Base-by-base conservation (phyloP, 1,139 yeast species). In the Wickerhamomyces sp. region DNA sequence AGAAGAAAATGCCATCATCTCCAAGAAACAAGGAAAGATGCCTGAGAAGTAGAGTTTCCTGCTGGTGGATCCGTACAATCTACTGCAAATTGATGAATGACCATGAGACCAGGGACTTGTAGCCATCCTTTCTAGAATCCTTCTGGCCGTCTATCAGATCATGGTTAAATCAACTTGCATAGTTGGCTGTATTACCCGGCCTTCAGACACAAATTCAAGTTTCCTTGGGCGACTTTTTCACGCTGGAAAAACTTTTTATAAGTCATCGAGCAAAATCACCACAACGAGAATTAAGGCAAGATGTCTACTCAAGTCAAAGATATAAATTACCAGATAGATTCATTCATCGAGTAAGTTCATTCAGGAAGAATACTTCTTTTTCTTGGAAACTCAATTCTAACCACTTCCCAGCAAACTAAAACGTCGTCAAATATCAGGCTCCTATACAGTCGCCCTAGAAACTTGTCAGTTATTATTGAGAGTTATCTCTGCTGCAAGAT, bases 401-500 rank as follows among this genome's bases (percentile, higher is more conserved):
- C 40, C 33, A 35, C 27, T 27, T 34, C 37, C 38, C 37, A 48
- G 56, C 27, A 66, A 75, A 56, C 73, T 86, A 54, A 85, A 85
- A 62, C 79, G 95, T 49, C 81, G 89, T 46, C 91, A 86, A 59
- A 71, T 86, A 41, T 66, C 72, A 7, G 93, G 89, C 9, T 55
- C 62, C 3, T 56, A 83, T 58, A 75, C 73, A 30, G 87, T 89
- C 42, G 98, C 98, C 1, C 70, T 89, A 42, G 93, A 87, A 48
- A 87, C 96, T 8, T 84, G 96, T 15, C 95, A 89, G 56, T 71
- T 93, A 44, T 68, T 93, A 54, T 84, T 89, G 80, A 78, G 96
- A 63, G 94, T 89, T 42, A 84, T 91, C 23, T 88, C 98, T 0
- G 87, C 89, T 3, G 89, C 93, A 5, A 75, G 96, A 61, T 93